Base-by-base conservation (phyloP, 306 rosid species). In the Lathyrus tuberosus region DNA sequence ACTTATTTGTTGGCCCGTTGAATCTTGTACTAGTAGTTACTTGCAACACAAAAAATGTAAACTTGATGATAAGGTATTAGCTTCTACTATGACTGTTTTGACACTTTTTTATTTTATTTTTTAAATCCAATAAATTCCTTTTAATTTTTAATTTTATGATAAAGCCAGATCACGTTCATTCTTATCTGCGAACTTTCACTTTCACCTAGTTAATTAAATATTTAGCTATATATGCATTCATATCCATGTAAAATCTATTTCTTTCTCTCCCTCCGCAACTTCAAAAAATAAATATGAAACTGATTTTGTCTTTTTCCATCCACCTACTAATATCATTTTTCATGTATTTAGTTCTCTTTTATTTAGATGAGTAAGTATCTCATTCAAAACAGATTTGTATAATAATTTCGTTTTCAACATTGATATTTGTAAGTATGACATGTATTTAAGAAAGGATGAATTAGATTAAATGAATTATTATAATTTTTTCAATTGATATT, bases 101-200 rank as follows among this genome's bases (percentile, higher is more conserved):
- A 78, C 84, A 76, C 82, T 10, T 78, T 20, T 20, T 20, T 0
- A n/a, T n/a, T 20, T 20, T 20, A 20, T 20, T 20, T 61, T 76
- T 75, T 56, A 67, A 80, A 88, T 86, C 83, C 76, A 74, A 76
- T 89, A 83, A 81, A 83, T 75, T 70, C 60, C 35, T 49, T 30
- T 75, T 75, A 64, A 78, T 11, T 78, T 65, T 70, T 46, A 65
- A 76, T 65, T 49, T 76, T 47, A 71, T 48, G 41, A 26, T 62
- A 53, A 73, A 53, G 60, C 54, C 37, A 35, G 17, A 8, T 40
- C 30, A 20, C 20, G 1, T 11, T 52, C 31, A 16, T 16, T 65
- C 42, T 65, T 46, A 44, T 65, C 71, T 30, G 10, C 46, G 48
- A 14, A 10, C 28, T 31, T 46, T 66, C 30, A 64, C 38, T 13